Conservation (phyloP, 768 basidiomycete genomes). For the Phaffia tasmanica region DNA sequence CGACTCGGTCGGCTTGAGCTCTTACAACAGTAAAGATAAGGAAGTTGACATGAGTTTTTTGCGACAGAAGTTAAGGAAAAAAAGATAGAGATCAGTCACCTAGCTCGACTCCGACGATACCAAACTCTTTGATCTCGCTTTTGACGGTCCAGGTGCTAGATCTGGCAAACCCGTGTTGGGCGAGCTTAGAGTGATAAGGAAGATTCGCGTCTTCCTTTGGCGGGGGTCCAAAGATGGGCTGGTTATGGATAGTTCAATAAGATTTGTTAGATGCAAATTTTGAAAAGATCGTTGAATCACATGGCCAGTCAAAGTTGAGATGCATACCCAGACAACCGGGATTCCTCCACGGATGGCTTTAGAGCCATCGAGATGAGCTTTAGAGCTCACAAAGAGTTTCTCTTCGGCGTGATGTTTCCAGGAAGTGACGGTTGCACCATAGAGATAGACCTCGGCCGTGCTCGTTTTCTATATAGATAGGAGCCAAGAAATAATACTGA, state of each 20-base stretch:
- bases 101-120: slow-evolving; percentile 61
- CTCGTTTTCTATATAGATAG: neutral
- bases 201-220: slow-evolving; percentile 44
- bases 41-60: neutral
- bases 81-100: slow-evolving; percentile 44
- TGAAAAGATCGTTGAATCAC: neutral
- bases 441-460: slow-evolving; percentile 41
- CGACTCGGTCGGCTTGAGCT: slow-evolving; percentile 51
- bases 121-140: slow-evolving; percentile 46
- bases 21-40: slow-evolving; percentile 38
- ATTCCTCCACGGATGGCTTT: slow-evolving; percentile 51
- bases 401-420: slow-evolving; percentile 63
- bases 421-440: slow-evolving; percentile 76
- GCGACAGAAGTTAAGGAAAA: neutral
- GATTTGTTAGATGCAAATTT: slow-evolving; percentile 38
- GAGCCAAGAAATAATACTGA: neutral
- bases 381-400: slow-evolving; percentile 68
- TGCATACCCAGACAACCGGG: slow-evolving; percentile 45
- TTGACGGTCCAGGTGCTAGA: slow-evolving; percentile 60
- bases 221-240: slow-evolving; percentile 71
- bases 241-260: neutral
- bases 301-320: neutral
- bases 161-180: slow-evolving; percentile 87
- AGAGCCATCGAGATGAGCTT: slow-evolving; percentile 65
- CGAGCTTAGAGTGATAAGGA: slow-evolving; percentile 50